Percentiles rank a stretch among this genome's conserved stretches.
Evolutionary conservation across 371 early-diverging fungal genomes (phyloP).

Genomic region (Mucor ambiguus): DNA sequence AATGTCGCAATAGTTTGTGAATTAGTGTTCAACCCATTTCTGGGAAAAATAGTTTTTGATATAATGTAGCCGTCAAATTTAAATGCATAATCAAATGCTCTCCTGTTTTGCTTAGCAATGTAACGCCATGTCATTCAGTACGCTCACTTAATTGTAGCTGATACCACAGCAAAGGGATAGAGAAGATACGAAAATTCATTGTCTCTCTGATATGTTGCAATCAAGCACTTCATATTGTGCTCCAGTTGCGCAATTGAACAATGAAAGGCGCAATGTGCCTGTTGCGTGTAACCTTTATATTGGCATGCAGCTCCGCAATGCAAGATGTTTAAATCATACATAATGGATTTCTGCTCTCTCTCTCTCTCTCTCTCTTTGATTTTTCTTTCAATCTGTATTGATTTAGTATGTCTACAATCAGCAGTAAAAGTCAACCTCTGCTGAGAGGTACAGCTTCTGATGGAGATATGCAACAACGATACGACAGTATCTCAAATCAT

Average conservation of each 20-base stretch:
- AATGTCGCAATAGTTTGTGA: not conserved
- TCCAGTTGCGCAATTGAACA: conserved; percentile 12
- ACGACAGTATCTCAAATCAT: not conserved
- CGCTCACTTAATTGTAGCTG: no score
- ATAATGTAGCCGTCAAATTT: not conserved
- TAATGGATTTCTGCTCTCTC: no score
- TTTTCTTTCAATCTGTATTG: no score
- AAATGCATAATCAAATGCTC: not conserved
- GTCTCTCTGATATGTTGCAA: not conserved
- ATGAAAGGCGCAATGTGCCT: conserved; percentile 7
- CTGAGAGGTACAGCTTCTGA: not conserved
- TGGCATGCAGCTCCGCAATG: not conserved
- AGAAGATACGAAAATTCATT: not conserved
- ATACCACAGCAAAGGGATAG: not conserved
- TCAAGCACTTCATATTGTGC: not conserved
- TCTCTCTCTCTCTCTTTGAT: not conserved
- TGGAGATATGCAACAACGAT: not conserved
- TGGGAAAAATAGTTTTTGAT: not conserved
- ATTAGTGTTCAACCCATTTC: not conserved
- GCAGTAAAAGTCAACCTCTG: not conserved
- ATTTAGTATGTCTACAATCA: conserved; percentile 54
- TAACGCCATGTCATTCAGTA: no score
- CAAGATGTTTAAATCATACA: not conserved
- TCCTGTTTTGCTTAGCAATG: no score
- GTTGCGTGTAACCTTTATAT: not conserved